Conservation (phyloP, 2,329 filamentous ascomycete species). For the Fusarium compactum region DNA sequence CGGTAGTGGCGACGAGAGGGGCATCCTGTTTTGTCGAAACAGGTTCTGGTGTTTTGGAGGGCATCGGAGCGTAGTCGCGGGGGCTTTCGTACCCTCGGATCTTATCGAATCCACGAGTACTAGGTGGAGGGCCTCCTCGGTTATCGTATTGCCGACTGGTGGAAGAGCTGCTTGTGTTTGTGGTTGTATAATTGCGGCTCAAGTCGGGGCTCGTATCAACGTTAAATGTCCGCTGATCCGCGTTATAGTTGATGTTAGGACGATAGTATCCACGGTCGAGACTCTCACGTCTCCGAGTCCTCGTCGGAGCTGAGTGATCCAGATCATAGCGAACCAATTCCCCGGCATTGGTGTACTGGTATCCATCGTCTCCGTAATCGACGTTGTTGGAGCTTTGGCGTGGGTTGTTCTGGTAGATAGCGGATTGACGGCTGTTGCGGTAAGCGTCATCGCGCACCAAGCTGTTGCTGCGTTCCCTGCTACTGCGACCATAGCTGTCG, state of each 20-base stretch:
- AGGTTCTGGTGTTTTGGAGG: slow-evolving; percentile 55
- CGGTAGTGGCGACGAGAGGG: slow-evolving; percentile 28
- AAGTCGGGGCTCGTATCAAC: slow-evolving; percentile 60
- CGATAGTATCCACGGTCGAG: slow-evolving; percentile 67
- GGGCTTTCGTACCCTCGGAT: slow-evolving; percentile 66
- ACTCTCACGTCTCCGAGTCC: slow-evolving; percentile 64
- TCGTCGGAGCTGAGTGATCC: slow-evolving; percentile 61
- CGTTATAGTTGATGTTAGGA: slow-evolving; percentile 65
- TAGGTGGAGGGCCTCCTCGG: slow-evolving; percentile 71
- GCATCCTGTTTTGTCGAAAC: slow-evolving; percentile 40
- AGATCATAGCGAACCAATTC: slow-evolving; percentile 73
- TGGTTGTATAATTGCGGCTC: slow-evolving; percentile 57
- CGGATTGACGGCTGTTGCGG: slow-evolving; percentile 60
- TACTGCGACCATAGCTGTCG: slow-evolving; percentile 64
- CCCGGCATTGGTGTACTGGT: slow-evolving; percentile 73
- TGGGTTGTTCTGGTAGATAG: slow-evolving; percentile 59
- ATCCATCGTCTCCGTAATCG: slow-evolving; percentile 70
- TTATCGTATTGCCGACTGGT: slow-evolving; percentile 54
- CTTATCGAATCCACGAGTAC: slow-evolving; percentile 78
- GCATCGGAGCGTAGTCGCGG: slow-evolving; percentile 57
- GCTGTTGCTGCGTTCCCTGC: slow-evolving; percentile 63
- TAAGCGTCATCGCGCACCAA: slow-evolving; percentile 60
- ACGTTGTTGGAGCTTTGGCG: slow-evolving; percentile 59
- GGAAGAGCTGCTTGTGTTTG: slow-evolving; percentile 34
- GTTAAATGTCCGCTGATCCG: slow-evolving; percentile 61